Percentiles rank a stretch among this genome's conserved stretches.
Evolutionary conservation across 2,329 filamentous ascomycete species (phyloP).

Genomic region (Aaosphaeria pasadenensis): DNA sequence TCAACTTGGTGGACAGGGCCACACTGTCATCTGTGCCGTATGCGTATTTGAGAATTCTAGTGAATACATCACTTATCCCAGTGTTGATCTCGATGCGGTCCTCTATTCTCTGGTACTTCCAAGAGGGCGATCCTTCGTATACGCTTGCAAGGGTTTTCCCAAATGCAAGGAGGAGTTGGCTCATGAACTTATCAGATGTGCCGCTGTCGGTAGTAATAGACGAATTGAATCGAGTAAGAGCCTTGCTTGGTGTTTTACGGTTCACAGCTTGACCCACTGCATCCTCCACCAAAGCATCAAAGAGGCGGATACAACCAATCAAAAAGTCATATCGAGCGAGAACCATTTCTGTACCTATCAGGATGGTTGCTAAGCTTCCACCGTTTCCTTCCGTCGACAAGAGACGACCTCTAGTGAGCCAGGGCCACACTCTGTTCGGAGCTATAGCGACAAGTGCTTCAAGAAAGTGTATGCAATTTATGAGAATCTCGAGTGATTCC

Average conservation of each 20-base stretch:
- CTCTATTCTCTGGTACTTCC: slow-evolving; percentile 71
- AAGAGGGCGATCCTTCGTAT: slow-evolving; percentile 80
- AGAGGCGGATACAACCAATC: slow-evolving; percentile 68
- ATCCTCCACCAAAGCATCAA: slow-evolving; percentile 72
- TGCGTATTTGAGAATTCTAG: slow-evolving; percentile 67
- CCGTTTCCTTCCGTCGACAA: slow-evolving; percentile 73
- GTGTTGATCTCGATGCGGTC: slow-evolving; percentile 69
- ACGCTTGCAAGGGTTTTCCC: slow-evolving; percentile 76
- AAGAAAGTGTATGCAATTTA: slow-evolving; percentile 79
- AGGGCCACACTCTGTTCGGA: slow-evolving; percentile 86
- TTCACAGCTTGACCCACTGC: slow-evolving; percentile 67
- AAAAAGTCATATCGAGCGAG: slow-evolving; percentile 76
- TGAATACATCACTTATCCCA: slow-evolving; percentile 66
- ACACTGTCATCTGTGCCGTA: slow-evolving; percentile 69
- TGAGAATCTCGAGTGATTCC: slow-evolving; percentile 64
- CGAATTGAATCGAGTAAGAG: slow-evolving; percentile 47
- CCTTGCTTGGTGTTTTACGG: slow-evolving; percentile 57
- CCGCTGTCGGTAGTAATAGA: slow-evolving; percentile 59
- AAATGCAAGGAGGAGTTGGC: slow-evolving; percentile 68
- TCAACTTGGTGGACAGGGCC: slow-evolving; percentile 50
- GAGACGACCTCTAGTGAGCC: slow-evolving; percentile 76
- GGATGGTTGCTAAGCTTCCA: slow-evolving; percentile 72
- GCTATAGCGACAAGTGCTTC: slow-evolving; percentile 67
- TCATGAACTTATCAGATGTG: slow-evolving; percentile 74
- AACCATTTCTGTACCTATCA: slow-evolving; percentile 79